Evolutionary conservation across 2,329 filamentous ascomycete genomes (phyloP).

Genomic region (Fusarium newnesense): DNA sequence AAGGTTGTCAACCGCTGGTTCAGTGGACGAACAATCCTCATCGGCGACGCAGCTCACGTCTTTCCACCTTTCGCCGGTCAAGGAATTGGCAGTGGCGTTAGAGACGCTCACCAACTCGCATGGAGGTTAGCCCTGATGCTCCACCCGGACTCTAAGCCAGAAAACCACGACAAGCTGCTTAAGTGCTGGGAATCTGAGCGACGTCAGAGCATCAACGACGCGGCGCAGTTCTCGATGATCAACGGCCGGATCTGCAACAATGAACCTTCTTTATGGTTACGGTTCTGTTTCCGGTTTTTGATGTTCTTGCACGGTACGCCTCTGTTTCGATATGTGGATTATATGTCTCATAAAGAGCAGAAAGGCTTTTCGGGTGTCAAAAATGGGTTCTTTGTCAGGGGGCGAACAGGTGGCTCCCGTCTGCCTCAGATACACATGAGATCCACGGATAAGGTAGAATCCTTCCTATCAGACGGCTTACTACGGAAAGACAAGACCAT

Average conservation of each 20-base stretch:
- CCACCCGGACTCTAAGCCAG: background rate
- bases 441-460: fast-evolving
- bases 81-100: background rate
- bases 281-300: background rate
- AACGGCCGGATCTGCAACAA: background rate
- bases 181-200: background rate
- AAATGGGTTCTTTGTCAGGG: background rate
- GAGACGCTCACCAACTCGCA: background rate
- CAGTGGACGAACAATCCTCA: background rate
- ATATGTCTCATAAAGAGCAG: background rate
- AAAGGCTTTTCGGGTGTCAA: background rate
- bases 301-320: background rate
- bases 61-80: background rate
- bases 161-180: background rate
- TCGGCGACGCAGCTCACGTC: background rate
- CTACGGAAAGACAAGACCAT: background rate
- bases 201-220: background rate
- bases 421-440: background rate
- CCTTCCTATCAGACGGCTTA: background rate
- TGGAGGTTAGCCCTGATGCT: background rate
- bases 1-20: background rate
- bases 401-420: background rate
- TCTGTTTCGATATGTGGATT: background rate
- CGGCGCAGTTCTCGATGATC: background rate
- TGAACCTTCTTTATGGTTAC: background rate